Conservation (phyloP, 1,284 basidiomycete species). For the Ceratobasidium papillatum region DNA sequence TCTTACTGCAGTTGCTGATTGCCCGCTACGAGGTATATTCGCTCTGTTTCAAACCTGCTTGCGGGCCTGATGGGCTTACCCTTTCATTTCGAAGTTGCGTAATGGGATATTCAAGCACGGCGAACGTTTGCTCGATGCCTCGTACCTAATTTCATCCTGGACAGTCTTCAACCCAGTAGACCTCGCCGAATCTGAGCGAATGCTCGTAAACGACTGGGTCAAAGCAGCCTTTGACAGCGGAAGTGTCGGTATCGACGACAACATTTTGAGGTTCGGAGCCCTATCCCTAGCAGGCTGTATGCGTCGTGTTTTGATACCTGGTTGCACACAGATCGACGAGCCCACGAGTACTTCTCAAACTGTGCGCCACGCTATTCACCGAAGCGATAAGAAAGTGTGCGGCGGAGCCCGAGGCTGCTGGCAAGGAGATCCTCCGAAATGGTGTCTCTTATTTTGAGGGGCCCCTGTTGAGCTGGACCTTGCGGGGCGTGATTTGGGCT, state of each 20-base stretch:
- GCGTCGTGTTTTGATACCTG: constrained; percentile 15
- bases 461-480: constrained; percentile 77
- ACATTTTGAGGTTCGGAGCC: constrained; percentile 67
- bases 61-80: neutral
- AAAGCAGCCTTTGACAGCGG: constrained; percentile 77
- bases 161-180: constrained; percentile 55
- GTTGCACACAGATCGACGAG: constrained; percentile 65
- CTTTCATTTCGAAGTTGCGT: constrained; percentile 7
- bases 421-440: constrained; percentile 66
- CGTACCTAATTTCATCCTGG: constrained; percentile 54
- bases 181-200: constrained; percentile 60
- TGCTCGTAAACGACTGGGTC: constrained; percentile 68
- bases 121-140: constrained; percentile 57
- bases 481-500: constrained; percentile 72
- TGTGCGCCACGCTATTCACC: constrained; percentile 70
- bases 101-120: constrained; percentile 50
- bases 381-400: constrained; percentile 63
- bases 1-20: constrained; percentile 72
- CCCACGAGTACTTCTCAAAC: constrained; percentile 69
- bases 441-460: constrained; percentile 79
- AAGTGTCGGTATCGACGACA: constrained; percentile 83
- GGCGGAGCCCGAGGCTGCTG: constrained; percentile 64
- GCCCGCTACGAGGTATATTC: constrained; percentile 66
- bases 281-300: neutral
- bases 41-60: constrained; percentile 43